Percentiles rank a stretch among this genome's conserved stretches.
Evolutionary conservation across 2,329 filamentous ascomycete species (phyloP).

Genomic region (Botryotinia narcissicola): DNA sequence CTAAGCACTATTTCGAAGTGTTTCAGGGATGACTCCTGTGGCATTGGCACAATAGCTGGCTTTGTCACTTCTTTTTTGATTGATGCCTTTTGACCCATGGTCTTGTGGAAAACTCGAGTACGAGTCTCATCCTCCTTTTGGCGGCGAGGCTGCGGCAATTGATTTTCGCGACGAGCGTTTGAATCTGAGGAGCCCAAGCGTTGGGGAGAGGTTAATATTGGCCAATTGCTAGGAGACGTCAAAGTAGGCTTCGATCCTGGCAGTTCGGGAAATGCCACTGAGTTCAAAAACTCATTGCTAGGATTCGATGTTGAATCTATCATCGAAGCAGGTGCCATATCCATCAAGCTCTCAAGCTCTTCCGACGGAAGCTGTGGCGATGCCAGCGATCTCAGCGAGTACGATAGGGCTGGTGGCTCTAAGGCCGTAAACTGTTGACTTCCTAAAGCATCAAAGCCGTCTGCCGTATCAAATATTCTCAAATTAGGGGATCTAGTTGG

Average conservation of each 20-base stretch:
- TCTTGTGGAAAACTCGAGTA: conserved; percentile 29
- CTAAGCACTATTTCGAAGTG: conserved; percentile 26
- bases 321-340: neutral
- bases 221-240: neutral
- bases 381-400: neutral
- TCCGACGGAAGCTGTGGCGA: conserved; percentile 1
- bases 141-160: neutral
- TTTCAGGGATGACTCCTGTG: conserved; percentile 26
- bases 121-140: conserved; percentile 25
- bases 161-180: neutral
- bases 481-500: conserved; percentile 4
- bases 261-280: neutral
- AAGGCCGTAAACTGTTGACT: neutral
- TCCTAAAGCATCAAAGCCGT: neutral
- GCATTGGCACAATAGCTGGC: neutral
- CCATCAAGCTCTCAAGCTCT: conserved; percentile 1
- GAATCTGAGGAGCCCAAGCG: neutral
- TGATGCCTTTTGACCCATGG: conserved; percentile 33
- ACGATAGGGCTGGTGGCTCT: neutral
- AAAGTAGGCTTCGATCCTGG: neutral
- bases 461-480: neutral
- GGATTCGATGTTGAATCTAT: neutral
- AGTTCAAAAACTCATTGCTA: neutral
- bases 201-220: neutral
- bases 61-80: conserved; percentile 3